Base-by-base conservation (phyloP, 2,329 filamentous ascomycete genomes). In the Penicillium sclerotigenum region DNA sequence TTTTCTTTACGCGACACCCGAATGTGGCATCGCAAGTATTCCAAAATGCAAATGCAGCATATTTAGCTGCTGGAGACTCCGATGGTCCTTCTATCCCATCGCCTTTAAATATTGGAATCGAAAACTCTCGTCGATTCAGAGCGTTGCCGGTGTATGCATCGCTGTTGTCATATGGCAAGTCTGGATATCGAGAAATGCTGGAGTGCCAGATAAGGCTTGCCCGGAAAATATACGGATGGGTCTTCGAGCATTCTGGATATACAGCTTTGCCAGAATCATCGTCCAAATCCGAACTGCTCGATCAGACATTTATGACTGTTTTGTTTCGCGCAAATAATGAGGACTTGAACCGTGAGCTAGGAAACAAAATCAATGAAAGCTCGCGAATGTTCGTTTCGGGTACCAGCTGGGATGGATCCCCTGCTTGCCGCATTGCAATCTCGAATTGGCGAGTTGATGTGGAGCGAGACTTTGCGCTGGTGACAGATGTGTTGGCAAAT, bases 81-180 rank as follows among this genome's bases (percentile, higher is more conserved):
- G 65, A 69, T 56, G 59, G 68, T 47, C 66, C 72, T 52, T 66
- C 63, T 1, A 87, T 94, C 59, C 85, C 87, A n/a, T 92, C 89
- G 4, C 92, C 92, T 0, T 77, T 96, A 16, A 93, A 96, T 73
- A 84, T 94, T 54, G 91, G 91, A 20, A 79, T 97, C 20, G 92
- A 97, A 66, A 97, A 97, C 74, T 96, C 91, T 2, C 85, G 92
- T 37, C 87, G 92, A 6, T 96, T 97, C 77, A 85, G 93, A 51
- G 92, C 92, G 0, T 78, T 97, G n/a, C 92, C 93, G 0, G 88
- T 91, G 9, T 97, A 97, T 68, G 87, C 90, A 11, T 88, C 87
- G 0, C 80, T 97, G 2, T 71, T 87, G 20, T 87, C 88, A 45
- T 88, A 94, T 65, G 93, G 93, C 0, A 79, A 79, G 1, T 70